Percentiles rank a stretch among this genome's conserved stretches.
Evolutionary conservation across 345 rosid genomes (phyloP).

Genomic region (Noccaea caerulescens): DNA sequence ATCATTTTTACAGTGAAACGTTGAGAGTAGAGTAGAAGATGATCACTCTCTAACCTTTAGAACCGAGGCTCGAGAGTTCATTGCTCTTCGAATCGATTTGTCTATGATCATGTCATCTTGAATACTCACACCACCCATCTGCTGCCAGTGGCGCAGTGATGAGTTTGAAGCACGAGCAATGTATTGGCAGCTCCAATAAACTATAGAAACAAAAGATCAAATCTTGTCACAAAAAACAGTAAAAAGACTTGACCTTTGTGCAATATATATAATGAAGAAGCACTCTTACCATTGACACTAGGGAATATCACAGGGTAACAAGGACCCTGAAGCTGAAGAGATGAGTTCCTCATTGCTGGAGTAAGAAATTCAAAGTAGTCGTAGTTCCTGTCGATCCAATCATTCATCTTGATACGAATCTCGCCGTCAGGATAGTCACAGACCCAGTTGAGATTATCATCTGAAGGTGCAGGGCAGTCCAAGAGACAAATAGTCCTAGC

Average conservation of each 20-base stretch:
- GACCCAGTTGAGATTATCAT: constrained; percentile 85
- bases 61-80: constrained; percentile 86
- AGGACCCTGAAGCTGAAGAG: constrained; percentile 97
- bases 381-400: constrained; percentile 89
- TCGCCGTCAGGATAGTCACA: constrained; percentile 99
- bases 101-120: constrained; percentile 81
- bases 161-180: constrained; percentile 85
- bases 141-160: constrained; percentile 88
- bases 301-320: constrained; percentile 97
- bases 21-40: constrained; percentile 4
- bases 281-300: constrained; percentile 72
- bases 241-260: constrained; percentile 12
- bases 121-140: constrained; percentile 90
- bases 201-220: constrained; percentile 42
- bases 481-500: constrained; percentile 89
- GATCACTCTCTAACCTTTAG: constrained; percentile 65
- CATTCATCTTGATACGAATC: constrained; percentile 69
- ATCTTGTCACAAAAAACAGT: not conserved
- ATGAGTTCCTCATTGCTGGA: constrained; percentile 86
- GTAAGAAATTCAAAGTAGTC: constrained; percentile 94
- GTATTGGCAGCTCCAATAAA: constrained; percentile 95
- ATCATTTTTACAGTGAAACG: not conserved
- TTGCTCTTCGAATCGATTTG: constrained; percentile 73
- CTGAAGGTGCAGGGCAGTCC: constrained; percentile 85
- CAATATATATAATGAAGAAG: not conserved